Conservation (phyloP, 73 alveolate genomes). For the Paramecium biaurelia region DNA sequence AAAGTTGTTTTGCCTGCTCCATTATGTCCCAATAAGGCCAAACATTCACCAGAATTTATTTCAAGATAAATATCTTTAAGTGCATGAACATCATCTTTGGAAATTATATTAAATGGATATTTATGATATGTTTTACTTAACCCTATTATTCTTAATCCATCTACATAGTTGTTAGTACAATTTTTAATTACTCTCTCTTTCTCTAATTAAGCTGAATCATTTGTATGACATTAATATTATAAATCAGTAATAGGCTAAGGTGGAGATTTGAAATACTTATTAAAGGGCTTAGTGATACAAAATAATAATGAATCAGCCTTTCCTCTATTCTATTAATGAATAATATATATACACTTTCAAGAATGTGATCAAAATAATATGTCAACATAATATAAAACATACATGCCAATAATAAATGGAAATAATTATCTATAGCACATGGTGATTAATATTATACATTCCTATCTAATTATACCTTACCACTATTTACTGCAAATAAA, state of each 20-base stretch:
- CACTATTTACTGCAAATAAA: conserved; percentile 10
- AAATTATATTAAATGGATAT: conserved; percentile 34
- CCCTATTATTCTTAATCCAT: conserved; percentile 66
- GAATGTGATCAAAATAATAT: conserved; percentile 69
- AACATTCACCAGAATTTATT: conserved; percentile 65
- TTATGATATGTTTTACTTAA: conserved; percentile 61
- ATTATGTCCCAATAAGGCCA: conserved; percentile 85
- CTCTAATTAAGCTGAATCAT: conserved; percentile 46
- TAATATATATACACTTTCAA: conserved; percentile 8
- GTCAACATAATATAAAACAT: conserved; percentile 31
- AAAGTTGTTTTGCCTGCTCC: conserved; percentile 94
- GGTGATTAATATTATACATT: background rate
- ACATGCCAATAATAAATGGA: background rate
- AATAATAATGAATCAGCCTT: conserved; percentile 56
- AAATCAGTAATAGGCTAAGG: background rate
- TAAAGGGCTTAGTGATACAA: conserved; percentile 40
- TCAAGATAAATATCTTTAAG: conserved; percentile 55
- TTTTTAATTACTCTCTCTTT: conserved; percentile 54
- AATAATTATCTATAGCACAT: conserved; percentile 35
- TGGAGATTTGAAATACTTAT: background rate
- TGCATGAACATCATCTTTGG: conserved; percentile 67
- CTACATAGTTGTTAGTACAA: conserved; percentile 4
- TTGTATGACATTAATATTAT: background rate
- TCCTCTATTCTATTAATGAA: conserved; percentile 63
- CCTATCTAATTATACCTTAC: conserved; percentile 29